Percentiles rank a stretch among this genome's conserved stretches.
phyloP scores from a whole-genome alignment of 169 alveolate genomes.

The Perkinsus marinus region DNA sequence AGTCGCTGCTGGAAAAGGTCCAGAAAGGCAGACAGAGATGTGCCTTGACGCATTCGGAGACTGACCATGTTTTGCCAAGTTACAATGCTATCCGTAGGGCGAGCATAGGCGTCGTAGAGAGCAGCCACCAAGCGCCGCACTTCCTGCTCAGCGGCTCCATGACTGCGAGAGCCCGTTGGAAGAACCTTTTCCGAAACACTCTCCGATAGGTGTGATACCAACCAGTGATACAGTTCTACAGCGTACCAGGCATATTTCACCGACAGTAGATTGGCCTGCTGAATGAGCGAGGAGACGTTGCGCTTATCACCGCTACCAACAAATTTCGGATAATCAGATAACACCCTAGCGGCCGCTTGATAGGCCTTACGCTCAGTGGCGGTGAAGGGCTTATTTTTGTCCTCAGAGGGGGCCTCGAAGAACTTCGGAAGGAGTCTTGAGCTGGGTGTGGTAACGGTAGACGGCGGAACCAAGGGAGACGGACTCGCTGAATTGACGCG shows the following conservation, averaged over 20 bases:
- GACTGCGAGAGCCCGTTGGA: background rate
- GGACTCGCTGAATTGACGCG: background rate
- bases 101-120: background rate
- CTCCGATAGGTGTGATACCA: background rate
- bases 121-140: background rate
- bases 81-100: background rate
- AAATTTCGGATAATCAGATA: background rate
- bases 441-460: background rate
- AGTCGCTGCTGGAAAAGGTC: background rate
- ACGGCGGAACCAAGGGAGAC: background rate
- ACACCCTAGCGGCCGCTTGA: background rate
- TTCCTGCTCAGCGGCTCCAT: background rate
- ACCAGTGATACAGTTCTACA: background rate
- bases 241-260: background rate
- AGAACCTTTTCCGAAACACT: background rate
- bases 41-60: background rate
- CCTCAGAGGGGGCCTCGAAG: background rate
- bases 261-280: background rate
- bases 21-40: background rate
- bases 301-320: background rate
- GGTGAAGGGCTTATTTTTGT: background rate
- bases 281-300: background rate
- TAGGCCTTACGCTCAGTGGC: background rate
- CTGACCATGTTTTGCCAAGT: background rate
- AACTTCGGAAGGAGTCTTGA: background rate